Base-by-base conservation (phyloP, 768 basidiomycete species). In the Gautieria morchelliformis region DNA sequence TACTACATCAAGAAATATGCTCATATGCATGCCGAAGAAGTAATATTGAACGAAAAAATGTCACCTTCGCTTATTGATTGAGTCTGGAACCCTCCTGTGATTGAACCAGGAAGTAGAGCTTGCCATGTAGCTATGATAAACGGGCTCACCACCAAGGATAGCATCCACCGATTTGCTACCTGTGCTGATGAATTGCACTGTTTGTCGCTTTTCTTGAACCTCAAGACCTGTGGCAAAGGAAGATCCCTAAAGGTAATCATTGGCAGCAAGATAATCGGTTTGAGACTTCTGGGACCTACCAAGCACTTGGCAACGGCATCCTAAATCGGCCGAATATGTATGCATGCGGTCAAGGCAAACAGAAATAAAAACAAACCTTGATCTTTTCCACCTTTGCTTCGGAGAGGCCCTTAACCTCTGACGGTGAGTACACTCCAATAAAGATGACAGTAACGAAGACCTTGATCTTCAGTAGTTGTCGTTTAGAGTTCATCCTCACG, bases 331-430 rank as follows among this genome's bases (percentile, higher is more conserved):
- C 41, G 12, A 52, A 56, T 15, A 17, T 19, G 39, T 30, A 7
- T 40, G 42, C 8, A 6, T 14, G 27, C 27, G 30, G 3, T 51
- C 12, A 27, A 37, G 22, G n/a, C n/a, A 30, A 15, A 11, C 27
- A 45, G 40, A 41, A 50, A 8, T 14, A n/a, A 27, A 27, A 3
- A 41, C 58, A 61, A 58, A 56, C 92, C 75, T 95, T 95, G 64
- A 97, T 89, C 69, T 98, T 98, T 66, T 98, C 94, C 1, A 98
- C 93, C 68, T 98, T 98, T 0, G 94, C 89, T 64, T 96, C 94
- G 3, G 93, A 93, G 79, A 95, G 85, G 44, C 94, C 94, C 91
- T 94, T 7, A 30, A 24, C 3, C 11, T 49, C 20, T 49, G 5
- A 49, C 8, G 3, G 48, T 49, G 5, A 49, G 15, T 30, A 14